Percentiles rank a stretch among this genome's conserved stretches.
phyloP scores from a whole-genome alignment of 2,329 filamentous ascomycete species.

The Pseudopyricularia javanii region DNA sequence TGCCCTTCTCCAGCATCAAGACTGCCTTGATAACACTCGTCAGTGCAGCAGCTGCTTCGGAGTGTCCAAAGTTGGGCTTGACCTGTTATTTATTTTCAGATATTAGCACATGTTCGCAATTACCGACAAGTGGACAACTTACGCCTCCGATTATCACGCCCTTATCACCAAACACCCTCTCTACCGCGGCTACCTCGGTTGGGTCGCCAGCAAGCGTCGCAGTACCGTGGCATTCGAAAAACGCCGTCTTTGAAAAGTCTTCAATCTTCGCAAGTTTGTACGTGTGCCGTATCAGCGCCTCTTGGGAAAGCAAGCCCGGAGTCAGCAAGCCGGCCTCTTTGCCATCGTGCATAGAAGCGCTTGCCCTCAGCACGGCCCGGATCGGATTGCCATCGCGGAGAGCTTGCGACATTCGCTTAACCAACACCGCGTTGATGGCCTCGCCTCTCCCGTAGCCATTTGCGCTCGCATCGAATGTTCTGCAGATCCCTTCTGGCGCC shows the following conservation, averaged over 20 bases:
- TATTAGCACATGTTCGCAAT: neutral
- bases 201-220: conserved; percentile 16
- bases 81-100: conserved; percentile 9
- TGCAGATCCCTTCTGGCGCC: conserved; percentile 6
- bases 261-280: conserved; percentile 10
- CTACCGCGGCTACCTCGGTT: conserved; percentile 20
- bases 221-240: conserved; percentile 20
- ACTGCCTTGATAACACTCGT: conserved; percentile 28
- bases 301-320: conserved; percentile 1
- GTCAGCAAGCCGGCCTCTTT: conserved; percentile 14
- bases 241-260: conserved; percentile 12
- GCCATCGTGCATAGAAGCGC: conserved; percentile 29
- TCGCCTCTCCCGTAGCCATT: conserved; percentile 32
- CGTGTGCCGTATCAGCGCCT: conserved; percentile 1
- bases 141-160: conserved; percentile 17
- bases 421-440: conserved; percentile 22
- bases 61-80: conserved; percentile 29
- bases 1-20: conserved; percentile 23
- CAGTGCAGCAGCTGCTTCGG: conserved; percentile 28
- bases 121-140: neutral
- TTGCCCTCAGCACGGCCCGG: conserved; percentile 23
- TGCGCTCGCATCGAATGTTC: conserved; percentile 24
- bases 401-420: conserved; percentile 34
- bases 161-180: conserved; percentile 13
- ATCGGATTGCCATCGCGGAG: conserved; percentile 31